A percentile compares a stretch with the other conserved stretches of the same genome.
Conservation (phyloP, 345 rosid species). For the Rhizophora apiculata region DNA sequence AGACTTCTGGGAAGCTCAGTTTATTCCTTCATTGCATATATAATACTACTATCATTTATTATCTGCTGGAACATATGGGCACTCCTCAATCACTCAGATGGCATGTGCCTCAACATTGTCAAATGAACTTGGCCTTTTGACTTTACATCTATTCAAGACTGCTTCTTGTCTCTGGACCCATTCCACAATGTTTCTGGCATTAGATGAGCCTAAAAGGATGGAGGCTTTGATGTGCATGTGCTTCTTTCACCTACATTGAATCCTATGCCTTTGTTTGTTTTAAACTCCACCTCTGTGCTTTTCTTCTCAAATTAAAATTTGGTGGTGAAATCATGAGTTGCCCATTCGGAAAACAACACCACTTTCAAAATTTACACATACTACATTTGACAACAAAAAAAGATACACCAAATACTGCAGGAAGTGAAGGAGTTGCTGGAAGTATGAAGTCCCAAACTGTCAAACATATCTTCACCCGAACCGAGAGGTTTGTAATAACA, state of each 20-base stretch:
- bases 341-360: constrained; percentile 9
- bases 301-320: constrained; percentile 1
- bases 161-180: not conserved
- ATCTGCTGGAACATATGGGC: not conserved
- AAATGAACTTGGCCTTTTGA: constrained; percentile 4
- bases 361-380: not conserved
- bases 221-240: not conserved
- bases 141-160: not conserved
- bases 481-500: constrained; percentile 72
- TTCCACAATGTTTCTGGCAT: not conserved
- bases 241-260: no score
- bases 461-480: constrained; percentile 71
- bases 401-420: constrained; percentile 97
- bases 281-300: not conserved
- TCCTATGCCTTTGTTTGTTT: not conserved
- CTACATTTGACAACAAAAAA: not conserved
- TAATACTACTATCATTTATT: not conserved
- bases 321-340: not conserved
- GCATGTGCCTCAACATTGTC: not conserved
- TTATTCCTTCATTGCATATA: no score
- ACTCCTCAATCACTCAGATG: not conserved
- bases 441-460: constrained; percentile 91
- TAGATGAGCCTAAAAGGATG: not conserved
- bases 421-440: constrained; percentile 93
- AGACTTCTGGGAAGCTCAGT: no score